These are phyloP conservation scores for Camelina hispida DNA, from an alignment of 345 rosid species.

Conservation along the genomic window DNA sequence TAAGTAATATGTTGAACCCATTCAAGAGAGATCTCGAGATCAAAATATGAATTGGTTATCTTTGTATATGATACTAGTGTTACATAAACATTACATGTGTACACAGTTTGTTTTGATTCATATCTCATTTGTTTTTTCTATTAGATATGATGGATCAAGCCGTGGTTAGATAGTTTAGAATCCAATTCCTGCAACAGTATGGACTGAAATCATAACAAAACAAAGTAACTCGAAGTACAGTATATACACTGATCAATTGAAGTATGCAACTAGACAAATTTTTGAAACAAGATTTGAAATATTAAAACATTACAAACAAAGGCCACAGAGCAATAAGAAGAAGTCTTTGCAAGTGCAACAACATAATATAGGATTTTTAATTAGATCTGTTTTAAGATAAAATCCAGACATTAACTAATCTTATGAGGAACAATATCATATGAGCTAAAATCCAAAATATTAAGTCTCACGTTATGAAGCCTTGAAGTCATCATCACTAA, in stretches of 20 bases:
- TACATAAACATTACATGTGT: neutral
- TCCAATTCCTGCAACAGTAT: neutral
- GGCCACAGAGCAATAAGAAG: too few species aligned
- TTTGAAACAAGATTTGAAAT: too few species aligned
- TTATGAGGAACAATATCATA: neutral
- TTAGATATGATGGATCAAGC: neutral
- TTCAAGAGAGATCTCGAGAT: neutral
- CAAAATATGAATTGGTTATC: neutral
- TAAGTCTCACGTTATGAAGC: neutral
- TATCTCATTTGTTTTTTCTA: neutral
- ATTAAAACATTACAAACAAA: too few species aligned
- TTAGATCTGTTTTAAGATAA: too few species aligned
- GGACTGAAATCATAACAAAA: too few species aligned
- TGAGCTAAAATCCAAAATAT: neutral
- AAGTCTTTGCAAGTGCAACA: too few species aligned
- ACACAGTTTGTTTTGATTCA: neutral
- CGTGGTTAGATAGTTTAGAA: neutral
- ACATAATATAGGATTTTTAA: too few species aligned
- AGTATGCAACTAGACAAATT: too few species aligned
- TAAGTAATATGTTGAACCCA: neutral
- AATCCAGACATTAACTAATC: too few species aligned
- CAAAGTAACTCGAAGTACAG: too few species aligned
- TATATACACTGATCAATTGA: too few species aligned
- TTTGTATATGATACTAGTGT: neutral
- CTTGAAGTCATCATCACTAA: neutral